phyloP scores from a whole-genome alignment of 2,329 filamentous ascomycete species.

The Clathrospora elynae region DNA sequence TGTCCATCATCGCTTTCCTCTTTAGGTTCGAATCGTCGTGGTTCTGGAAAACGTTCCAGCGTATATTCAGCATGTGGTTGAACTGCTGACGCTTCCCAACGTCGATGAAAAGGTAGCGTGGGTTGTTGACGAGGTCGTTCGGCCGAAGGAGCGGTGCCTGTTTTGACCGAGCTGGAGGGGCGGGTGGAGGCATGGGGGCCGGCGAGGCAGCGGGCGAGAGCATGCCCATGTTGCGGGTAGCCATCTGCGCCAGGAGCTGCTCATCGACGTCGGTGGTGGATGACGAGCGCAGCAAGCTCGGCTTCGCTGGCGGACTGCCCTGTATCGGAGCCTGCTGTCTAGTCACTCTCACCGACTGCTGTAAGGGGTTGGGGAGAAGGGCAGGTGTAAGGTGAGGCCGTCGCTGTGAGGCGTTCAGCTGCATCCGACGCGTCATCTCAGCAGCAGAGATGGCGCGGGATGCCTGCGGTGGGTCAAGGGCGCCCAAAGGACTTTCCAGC shows the following conservation, averaged over 20 bases:
- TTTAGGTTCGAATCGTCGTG: neutral
- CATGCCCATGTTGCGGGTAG: neutral
- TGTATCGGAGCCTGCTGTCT: neutral
- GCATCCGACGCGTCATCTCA: neutral
- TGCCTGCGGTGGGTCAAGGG: conserved; percentile 1
- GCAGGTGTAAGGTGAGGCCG: neutral
- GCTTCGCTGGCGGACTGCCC: conserved; percentile 1
- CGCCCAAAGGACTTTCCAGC: neutral
- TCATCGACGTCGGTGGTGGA: conserved; percentile 13
- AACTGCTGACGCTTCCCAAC: neutral
- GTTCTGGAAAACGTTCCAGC: neutral
- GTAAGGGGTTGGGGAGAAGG: neutral
- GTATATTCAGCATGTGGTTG: neutral
- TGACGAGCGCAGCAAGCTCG: conserved; percentile 4
- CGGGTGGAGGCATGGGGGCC: neutral
- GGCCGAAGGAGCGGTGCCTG: neutral
- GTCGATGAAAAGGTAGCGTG: neutral
- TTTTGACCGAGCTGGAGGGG: neutral
- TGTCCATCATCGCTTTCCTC: neutral
- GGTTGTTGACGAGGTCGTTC: conserved; percentile 1
- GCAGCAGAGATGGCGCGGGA: neutral
- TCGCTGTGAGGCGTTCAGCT: conserved; percentile 1
- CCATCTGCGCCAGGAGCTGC: neutral
- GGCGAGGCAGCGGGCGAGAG: neutral
- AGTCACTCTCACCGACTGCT: neutral